Evolutionary conservation across 2,329 filamentous ascomycete species (phyloP), one percentile per base, ranked within the genome.

Genomic region (Hypomyces perniciosus): DNA sequence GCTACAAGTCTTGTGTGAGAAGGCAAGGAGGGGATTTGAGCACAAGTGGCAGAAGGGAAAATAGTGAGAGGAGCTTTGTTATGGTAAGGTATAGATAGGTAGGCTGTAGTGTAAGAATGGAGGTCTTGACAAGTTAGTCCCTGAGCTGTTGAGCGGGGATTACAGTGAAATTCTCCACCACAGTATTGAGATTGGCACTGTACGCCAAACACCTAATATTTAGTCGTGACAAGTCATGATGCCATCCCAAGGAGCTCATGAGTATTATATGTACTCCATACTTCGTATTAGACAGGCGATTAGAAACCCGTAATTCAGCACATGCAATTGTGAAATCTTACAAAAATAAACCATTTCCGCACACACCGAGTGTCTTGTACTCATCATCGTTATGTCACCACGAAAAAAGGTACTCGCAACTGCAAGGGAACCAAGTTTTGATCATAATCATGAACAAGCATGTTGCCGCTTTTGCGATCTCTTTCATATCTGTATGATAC

Each of bases 401-500:
- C 20, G 20, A 20, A 20, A 20, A 20, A 20, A 20, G 20, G 20
- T 20, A 20, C 20, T 20, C 20, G 20, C 20, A 20, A 20, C 20
- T 20, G 20, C 13, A 5, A 44, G 12, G 10, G 4, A 37, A 10
- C 30, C 10, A 31, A 39, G 30, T 35, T 34, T 30, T 10, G 34
- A 12, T 44, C 49, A 56, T 29, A 43, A 31, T 39, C 42, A 48
- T 45, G 26, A 37, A 44, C 33, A 53, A 42, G 39, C 28, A 40
- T 46, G 34, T 59, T 44, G 35, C 54, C 44, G 39, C 45, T 46
- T 20, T 33, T 10, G 34, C 40, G 45, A 13, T 41, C 48, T 42
- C 29, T 41, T 34, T 27, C 37, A 48, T 48, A 44, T 46, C 45
- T 30, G 30, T 52, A 52, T 48, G 39, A 44, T 66, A 65, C 64